Conservation (phyloP, 2,329 filamentous ascomycete species). For the Stemphylium beticola region DNA sequence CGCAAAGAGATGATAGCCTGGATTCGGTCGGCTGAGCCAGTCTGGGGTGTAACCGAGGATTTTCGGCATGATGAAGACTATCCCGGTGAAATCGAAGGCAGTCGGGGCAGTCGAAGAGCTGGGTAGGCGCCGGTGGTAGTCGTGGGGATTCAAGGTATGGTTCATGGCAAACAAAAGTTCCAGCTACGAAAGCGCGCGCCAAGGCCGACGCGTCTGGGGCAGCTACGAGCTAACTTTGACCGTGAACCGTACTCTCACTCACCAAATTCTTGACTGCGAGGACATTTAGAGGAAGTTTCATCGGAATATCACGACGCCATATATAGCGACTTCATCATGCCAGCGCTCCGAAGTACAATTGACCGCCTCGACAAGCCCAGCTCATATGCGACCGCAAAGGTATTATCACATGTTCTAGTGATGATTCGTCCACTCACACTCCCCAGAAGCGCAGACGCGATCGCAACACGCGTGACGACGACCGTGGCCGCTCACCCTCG, state of each 20-base stretch:
- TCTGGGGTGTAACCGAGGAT: slow-evolving; percentile 83
- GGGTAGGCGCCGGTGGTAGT: slow-evolving; percentile 9
- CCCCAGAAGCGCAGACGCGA: slow-evolving; percentile 74
- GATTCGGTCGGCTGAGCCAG: slow-evolving; percentile 81
- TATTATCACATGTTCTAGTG: slow-evolving; percentile 51
- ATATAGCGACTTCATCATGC: slow-evolving; percentile 24
- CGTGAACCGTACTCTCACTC: neutral
- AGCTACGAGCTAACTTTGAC: slow-evolving; percentile 19
- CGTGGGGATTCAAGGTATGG: neutral
- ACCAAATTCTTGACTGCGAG: neutral
- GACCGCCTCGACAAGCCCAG: slow-evolving; percentile 93
- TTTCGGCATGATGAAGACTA: slow-evolving; percentile 72
- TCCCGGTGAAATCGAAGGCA: neutral
- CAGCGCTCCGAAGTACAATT: slow-evolving; percentile 72
- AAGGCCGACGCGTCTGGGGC: slow-evolving; percentile 17
- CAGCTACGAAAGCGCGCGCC: slow-evolving; percentile 12
- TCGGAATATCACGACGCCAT: too few species aligned
- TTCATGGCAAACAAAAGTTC: slow-evolving; percentile 22
- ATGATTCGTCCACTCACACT: slow-evolving; percentile 11
- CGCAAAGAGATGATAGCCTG: slow-evolving; percentile 79
- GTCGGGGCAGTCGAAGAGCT: neutral
- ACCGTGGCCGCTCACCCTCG: slow-evolving; percentile 58
- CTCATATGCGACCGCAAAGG: slow-evolving; percentile 87
- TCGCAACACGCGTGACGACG: slow-evolving; percentile 63
- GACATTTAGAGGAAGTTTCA: neutral